These are phyloP conservation scores for Phanerodontia chrysosporium DNA, from an alignment of 768 basidiomycete species.

Conservation along the genomic window DNA sequence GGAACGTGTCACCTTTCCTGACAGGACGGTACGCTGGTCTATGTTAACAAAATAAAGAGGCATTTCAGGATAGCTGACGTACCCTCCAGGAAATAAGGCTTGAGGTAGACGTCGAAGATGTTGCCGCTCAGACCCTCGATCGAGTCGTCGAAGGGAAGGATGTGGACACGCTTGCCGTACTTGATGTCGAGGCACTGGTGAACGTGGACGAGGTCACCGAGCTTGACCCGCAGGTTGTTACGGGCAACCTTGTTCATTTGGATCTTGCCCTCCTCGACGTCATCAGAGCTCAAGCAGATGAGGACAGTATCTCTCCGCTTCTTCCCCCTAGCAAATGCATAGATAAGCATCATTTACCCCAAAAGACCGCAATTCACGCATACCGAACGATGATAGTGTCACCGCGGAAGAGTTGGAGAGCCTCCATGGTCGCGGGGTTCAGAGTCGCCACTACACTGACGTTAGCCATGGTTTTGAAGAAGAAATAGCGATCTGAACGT, in stretches of 20 bases:
- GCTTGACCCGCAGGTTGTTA: constrained; percentile 96
- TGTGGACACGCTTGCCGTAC: constrained; percentile 96
- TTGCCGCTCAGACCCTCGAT: constrained; percentile 97
- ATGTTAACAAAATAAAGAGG: too few relatives aligned
- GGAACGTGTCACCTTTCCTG: constrained; percentile 98
- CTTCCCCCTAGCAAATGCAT: constrained; percentile 72
- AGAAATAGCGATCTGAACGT: constrained; percentile 19
- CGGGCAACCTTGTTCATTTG: constrained; percentile 99
- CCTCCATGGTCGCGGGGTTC: constrained; percentile 96
- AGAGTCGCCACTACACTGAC: constrained; percentile 74
- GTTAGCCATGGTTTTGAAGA: background rate
- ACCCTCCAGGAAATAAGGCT: constrained; percentile 98
- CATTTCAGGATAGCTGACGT: too few relatives aligned
- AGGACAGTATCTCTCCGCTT: constrained; percentile 97
- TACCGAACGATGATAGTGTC: constrained; percentile 95
- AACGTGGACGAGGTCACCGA: constrained; percentile 93
- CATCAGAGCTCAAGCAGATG: constrained; percentile 92
- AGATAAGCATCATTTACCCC: background rate
- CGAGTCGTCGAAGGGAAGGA: constrained; percentile 97
- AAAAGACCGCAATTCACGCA: constrained; percentile 13
- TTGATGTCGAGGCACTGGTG: constrained; percentile 97
- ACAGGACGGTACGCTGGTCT: constrained; percentile 77
- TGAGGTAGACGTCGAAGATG: constrained; percentile 97
- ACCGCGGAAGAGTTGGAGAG: constrained; percentile 88
- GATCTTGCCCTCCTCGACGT: constrained; percentile 96